Conservation (phyloP, 2,329 filamentous ascomycete species). For the Diaporthe destruens region DNA sequence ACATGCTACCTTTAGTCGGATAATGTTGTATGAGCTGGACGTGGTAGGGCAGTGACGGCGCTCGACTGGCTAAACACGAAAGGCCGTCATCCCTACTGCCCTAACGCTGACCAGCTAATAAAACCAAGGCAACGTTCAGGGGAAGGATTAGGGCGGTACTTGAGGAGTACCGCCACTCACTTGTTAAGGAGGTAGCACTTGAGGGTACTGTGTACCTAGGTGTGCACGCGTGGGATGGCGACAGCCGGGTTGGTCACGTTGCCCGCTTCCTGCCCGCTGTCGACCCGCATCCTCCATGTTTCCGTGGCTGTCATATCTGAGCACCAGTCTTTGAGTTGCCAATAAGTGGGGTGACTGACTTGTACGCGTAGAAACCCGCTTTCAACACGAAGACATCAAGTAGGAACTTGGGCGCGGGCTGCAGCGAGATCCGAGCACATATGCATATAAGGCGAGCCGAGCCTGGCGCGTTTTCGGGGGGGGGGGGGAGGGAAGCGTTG, state of each 20-base stretch:
- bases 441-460: conserved; percentile 11
- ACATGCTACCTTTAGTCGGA: conserved; percentile 4
- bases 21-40: background rate
- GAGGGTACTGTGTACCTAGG: background rate
- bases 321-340: background rate
- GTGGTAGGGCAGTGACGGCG: conserved; percentile 4
- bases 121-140: background rate
- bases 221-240: background rate
- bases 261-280: background rate
- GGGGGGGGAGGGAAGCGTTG: background rate
- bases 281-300: background rate
- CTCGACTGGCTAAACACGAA: conserved; percentile 6
- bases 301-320: background rate
- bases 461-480: background rate
- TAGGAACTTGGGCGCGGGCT: background rate
- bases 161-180: no score
- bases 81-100: background rate
- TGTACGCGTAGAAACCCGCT: background rate
- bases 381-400: background rate
- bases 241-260: conserved; percentile 5
- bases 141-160: background rate
- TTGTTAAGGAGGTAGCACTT: no score
- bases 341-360: background rate
- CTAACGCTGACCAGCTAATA: background rate
- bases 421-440: conserved; percentile 11